Evolutionary conservation across 345 rosid species (phyloP).

Genomic region (Salix udensis): DNA sequence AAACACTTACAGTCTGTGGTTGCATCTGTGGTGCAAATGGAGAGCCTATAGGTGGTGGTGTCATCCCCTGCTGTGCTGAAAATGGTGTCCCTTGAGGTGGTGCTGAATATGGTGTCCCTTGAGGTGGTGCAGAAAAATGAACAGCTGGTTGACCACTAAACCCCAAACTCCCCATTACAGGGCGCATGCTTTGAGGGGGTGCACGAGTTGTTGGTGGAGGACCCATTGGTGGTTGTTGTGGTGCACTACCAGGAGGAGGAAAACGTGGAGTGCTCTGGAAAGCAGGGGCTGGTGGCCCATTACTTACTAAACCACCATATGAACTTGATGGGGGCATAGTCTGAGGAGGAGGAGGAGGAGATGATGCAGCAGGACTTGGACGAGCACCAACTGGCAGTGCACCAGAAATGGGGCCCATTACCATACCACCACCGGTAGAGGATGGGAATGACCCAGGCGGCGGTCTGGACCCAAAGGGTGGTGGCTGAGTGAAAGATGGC

Average conservation of each 20-base stretch:
- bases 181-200: slow-evolving; percentile 47
- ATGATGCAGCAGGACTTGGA: slow-evolving; percentile 27
- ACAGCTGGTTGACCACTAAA: slow-evolving; percentile 33
- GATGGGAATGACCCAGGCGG: slow-evolving; percentile 47
- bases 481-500: slow-evolving; percentile 48
- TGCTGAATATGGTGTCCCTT: slow-evolving; percentile 33
- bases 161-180: slow-evolving; percentile 40
- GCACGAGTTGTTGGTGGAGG: slow-evolving; percentile 16
- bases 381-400: slow-evolving; percentile 41
- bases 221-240: slow-evolving; percentile 21
- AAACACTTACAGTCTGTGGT: slow-evolving; percentile 38
- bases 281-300: slow-evolving; percentile 30
- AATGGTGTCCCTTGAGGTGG: slow-evolving; percentile 44
- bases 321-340: slow-evolving; percentile 10
- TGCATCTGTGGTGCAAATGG: slow-evolving; percentile 69
- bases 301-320: slow-evolving; percentile 16
- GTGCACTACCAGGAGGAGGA: slow-evolving; percentile 15
- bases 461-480: slow-evolving; percentile 59
- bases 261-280: slow-evolving; percentile 22
- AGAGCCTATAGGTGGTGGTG: slow-evolving; percentile 41
- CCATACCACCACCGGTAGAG: slow-evolving; percentile 27
- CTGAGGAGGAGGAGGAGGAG: slow-evolving; percentile 4
- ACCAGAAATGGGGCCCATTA: slow-evolving; percentile 18
- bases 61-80: slow-evolving; percentile 45
- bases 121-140: slow-evolving; percentile 28